Evolutionary conservation across 2,329 filamentous ascomycete genomes (phyloP), one percentile per base, ranked within the genome.

Genomic region (Verticillium nubilum): DNA sequence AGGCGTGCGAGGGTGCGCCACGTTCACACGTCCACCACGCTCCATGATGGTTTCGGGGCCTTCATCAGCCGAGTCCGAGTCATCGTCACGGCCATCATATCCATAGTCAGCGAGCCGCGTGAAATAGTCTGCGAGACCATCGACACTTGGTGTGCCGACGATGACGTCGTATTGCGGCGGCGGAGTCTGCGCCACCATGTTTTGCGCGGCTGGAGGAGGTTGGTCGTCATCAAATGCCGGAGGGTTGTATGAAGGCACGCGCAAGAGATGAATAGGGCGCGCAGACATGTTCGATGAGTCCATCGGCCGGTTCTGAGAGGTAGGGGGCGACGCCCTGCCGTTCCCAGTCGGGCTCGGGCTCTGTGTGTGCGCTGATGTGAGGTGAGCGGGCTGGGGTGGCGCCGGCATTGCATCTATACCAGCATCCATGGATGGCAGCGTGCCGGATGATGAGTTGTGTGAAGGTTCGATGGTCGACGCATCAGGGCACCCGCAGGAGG

Each of bases 51-150:
- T 73, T 28, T 75, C 70, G 56, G 71, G 76, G 19, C 72, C 70
- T n/a, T 78, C 77, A n/a, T 78, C 75, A 2, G 70, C 72, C 1
- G 75, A 78, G 17, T 71, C 72, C 1, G 73, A 74, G 6, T 92
- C 76, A 0, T 76, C 74, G 1, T 73, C 73, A 6, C 63, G 65
- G 17, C 70, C 72, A 13, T 72, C 68, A 23, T 76, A 76, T 2
- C 91, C 88, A 59, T 90, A 89, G 64, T 91, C 84, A 0, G 90
- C 90, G 42, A 96, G 76, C 1, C 93, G 85, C 0, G 88, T 80
- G 70, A 97, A 97, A 72, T 97, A 97, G 68, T 97, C 93, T 1
- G 92, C 90, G 54, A 97, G 73, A 0, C 87, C 74, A 76, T 92
- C 73, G 71, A 91, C 79, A 74, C 86, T 80, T 26, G 85, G 78